Percentiles rank a stretch among this genome's conserved stretches.
phyloP scores from a whole-genome alignment of 257 asterid genomes.

The Cruciata laevipes region DNA sequence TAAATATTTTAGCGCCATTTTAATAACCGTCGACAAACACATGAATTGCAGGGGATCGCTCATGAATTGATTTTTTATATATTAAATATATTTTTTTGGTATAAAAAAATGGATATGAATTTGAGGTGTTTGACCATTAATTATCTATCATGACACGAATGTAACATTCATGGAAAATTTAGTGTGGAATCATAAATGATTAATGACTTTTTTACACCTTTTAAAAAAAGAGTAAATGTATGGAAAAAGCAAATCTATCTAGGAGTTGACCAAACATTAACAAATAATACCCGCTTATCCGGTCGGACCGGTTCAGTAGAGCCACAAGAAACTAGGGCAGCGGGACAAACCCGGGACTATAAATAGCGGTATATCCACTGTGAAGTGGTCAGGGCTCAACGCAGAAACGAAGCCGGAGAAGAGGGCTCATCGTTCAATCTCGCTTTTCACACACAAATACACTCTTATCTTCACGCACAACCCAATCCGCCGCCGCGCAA shows the following conservation, averaged over 20 bases:
- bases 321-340: constrained; percentile 24
- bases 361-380: constrained; percentile 4
- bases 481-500: neutral
- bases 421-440: constrained; percentile 35
- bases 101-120: too few species aligned
- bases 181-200: neutral
- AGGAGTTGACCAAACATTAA: neutral
- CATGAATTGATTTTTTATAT: too few species aligned
- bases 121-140: too few species aligned
- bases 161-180: too few species aligned
- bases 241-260: neutral
- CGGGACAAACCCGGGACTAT: constrained; percentile 21
- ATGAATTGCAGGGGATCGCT: too few species aligned
- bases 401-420: constrained; percentile 50
- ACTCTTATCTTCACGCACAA: constrained; percentile 1
- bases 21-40: too few species aligned
- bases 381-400: constrained; percentile 35
- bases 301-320: constrained; percentile 23
- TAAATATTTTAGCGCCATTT: too few species aligned
- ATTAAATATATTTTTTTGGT: too few species aligned
- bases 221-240: neutral
- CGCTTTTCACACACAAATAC: neutral
- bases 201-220: neutral
- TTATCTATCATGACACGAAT: too few species aligned
- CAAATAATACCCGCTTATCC: constrained; percentile 9